Evolutionary conservation across 805 yeast genomes (phyloP).

Genomic region (Lachancea dasiensis): DNA sequence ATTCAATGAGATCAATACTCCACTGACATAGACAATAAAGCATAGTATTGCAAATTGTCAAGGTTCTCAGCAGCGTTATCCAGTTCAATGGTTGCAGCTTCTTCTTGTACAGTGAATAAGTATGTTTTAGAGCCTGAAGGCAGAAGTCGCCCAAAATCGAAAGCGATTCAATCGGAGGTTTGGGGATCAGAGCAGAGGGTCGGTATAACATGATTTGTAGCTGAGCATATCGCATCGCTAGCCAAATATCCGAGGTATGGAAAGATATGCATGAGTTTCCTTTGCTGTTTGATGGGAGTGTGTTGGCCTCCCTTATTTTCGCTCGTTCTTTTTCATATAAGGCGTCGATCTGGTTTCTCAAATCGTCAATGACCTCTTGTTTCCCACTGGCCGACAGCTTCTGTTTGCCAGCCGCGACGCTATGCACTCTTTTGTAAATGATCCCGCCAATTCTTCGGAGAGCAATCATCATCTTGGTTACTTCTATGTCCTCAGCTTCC

Average conservation of each 20-base stretch:
- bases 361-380: constrained; percentile 27
- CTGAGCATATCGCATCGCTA: constrained; percentile 41
- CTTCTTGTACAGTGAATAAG: constrained; percentile 40
- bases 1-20: constrained; percentile 41
- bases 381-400: constrained; percentile 31
- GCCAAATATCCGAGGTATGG: constrained; percentile 33
- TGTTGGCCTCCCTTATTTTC: constrained; percentile 21
- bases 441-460: constrained; percentile 44
- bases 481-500: constrained; percentile 36
- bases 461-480: constrained; percentile 38
- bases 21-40: constrained; percentile 43
- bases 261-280: constrained; percentile 23
- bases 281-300: constrained; percentile 11
- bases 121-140: constrained; percentile 40
- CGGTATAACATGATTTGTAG: constrained; percentile 42
- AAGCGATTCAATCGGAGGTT: constrained; percentile 37
- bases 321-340: constrained; percentile 23
- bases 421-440: constrained; percentile 42
- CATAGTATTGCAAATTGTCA: constrained; percentile 43
- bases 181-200: constrained; percentile 45
- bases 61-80: constrained; percentile 43
- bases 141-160: constrained; percentile 42
- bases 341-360: constrained; percentile 33
- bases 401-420: constrained; percentile 36
- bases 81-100: constrained; percentile 44